These are phyloP conservation scores for Penicillium polonicum DNA, from an alignment of 2,329 filamentous ascomycete genomes.

Conservation along the genomic window DNA sequence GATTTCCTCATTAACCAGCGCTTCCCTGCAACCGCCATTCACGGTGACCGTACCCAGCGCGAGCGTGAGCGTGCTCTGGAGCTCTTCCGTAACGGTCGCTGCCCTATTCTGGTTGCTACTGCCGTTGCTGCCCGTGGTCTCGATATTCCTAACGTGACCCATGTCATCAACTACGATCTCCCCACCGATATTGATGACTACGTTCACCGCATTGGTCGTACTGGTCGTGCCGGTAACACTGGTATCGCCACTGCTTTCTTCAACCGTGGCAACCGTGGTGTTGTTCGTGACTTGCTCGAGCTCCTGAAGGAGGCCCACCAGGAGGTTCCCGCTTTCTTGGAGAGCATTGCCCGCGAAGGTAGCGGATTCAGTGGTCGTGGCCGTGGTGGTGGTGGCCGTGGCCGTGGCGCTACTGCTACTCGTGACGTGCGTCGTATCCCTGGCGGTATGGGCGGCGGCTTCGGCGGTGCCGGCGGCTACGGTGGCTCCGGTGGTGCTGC, in stretches of 20 bases:
- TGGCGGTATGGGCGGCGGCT: conserved; percentile 42
- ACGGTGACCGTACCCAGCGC: conserved; percentile 96
- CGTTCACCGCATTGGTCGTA: conserved; percentile 99
- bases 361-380: conserved; percentile 72
- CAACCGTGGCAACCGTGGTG: conserved; percentile 98
- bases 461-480: conserved; percentile 31
- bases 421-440: conserved; percentile 84
- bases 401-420: conserved; percentile 58
- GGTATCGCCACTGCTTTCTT: conserved; percentile 98
- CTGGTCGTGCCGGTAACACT: conserved; percentile 97
- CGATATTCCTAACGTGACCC: conserved; percentile 93
- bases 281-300: conserved; percentile 95
- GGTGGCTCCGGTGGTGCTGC: conserved; percentile 28
- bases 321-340: conserved; percentile 88
- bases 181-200: conserved; percentile 98
- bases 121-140: conserved; percentile 89
- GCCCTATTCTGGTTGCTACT: conserved; percentile 94
- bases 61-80: conserved; percentile 97
- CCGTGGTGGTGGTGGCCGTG: conserved; percentile 71
- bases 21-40: conserved; percentile 97
- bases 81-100: conserved; percentile 94
- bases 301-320: conserved; percentile 98
- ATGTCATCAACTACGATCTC: conserved; percentile 99
- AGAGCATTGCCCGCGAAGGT: conserved; percentile 94
- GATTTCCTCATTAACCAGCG: conserved; percentile 98